Evolutionary conservation across 1,284 basidiomycete species (phyloP).

Genomic region (Naganishia sp.): DNA sequence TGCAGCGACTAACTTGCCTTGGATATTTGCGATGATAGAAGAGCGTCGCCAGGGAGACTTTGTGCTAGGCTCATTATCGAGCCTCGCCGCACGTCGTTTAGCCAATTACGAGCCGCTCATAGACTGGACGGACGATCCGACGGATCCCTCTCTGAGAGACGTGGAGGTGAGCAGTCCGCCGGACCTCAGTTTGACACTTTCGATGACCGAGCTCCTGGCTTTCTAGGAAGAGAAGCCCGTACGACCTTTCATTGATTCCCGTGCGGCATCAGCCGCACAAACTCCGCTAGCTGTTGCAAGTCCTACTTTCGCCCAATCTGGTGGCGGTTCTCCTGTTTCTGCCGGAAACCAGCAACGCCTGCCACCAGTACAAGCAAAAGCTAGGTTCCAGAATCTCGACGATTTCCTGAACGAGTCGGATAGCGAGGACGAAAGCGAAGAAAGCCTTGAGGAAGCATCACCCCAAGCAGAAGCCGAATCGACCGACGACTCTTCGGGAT

Average conservation of each 20-base stretch:
- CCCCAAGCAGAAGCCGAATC: neutral
- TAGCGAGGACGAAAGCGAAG: conserved; percentile 45
- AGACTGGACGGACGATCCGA: conserved; percentile 56
- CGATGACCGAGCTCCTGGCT: conserved; percentile 28
- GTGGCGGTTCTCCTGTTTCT: conserved; percentile 11
- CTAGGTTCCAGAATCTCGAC: conserved; percentile 52
- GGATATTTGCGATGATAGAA: neutral
- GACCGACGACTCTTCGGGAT: conserved; percentile 39
- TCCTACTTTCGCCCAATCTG: neutral
- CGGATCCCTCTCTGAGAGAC: conserved; percentile 54
- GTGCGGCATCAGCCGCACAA: neutral
- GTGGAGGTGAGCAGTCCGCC: conserved; percentile 35
- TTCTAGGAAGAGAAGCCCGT: conserved; percentile 38
- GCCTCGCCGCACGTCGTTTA: conserved; percentile 42
- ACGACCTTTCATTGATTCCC: conserved; percentile 3
- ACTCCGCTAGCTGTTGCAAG: conserved; percentile 1
- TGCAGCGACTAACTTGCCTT: neutral
- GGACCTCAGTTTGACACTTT: neutral
- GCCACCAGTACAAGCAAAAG: conserved; percentile 28
- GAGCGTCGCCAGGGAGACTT: conserved; percentile 25
- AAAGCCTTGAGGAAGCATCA: conserved; percentile 39
- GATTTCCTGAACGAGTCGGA: conserved; percentile 44
- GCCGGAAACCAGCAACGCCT: conserved; percentile 9
- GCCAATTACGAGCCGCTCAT: conserved; percentile 46
- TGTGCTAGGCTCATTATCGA: conserved; percentile 49